phyloP scores from a whole-genome alignment of 306 rosid species.

The Morella rubra region DNA sequence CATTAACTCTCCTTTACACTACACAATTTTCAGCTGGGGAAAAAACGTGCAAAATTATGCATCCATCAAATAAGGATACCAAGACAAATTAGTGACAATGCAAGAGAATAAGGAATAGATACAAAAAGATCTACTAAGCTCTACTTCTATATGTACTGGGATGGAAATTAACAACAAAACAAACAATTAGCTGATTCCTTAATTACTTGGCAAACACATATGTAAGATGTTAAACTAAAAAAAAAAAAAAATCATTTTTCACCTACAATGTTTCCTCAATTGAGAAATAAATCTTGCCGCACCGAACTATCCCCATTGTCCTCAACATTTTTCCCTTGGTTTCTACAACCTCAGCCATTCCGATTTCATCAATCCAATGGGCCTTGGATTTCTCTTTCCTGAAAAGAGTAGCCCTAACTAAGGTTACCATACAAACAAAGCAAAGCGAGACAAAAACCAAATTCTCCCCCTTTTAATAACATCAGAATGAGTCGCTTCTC shows the following conservation, averaged over 20 bases:
- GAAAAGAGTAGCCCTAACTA: not conserved
- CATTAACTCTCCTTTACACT: not conserved
- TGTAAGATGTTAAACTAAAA: no score
- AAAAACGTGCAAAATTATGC: not conserved
- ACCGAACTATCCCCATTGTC: conserved; percentile 66
- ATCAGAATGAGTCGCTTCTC: not conserved
- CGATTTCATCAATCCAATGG: conserved; percentile 59
- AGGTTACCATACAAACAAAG: not conserved
- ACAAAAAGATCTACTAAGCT: not conserved
- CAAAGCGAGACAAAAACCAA: not conserved
- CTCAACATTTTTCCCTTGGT: conserved; percentile 67
- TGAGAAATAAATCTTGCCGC: conserved; percentile 56
- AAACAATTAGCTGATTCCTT: not conserved
- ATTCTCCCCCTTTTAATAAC: not conserved
- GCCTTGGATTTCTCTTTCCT: conserved; percentile 54
- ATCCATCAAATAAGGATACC: not conserved
- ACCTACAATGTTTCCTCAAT: conserved; percentile 81
- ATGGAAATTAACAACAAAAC: not conserved
- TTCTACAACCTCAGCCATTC: conserved; percentile 65
- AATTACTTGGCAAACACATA: not conserved
- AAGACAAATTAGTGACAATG: not conserved
- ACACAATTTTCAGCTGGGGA: not conserved
- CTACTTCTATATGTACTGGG: not conserved
- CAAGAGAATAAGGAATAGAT: not conserved
- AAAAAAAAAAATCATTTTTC: conserved; percentile 13